Conservation (phyloP, 1,139 yeast species). For the Yamadazyma epiphylla region DNA sequence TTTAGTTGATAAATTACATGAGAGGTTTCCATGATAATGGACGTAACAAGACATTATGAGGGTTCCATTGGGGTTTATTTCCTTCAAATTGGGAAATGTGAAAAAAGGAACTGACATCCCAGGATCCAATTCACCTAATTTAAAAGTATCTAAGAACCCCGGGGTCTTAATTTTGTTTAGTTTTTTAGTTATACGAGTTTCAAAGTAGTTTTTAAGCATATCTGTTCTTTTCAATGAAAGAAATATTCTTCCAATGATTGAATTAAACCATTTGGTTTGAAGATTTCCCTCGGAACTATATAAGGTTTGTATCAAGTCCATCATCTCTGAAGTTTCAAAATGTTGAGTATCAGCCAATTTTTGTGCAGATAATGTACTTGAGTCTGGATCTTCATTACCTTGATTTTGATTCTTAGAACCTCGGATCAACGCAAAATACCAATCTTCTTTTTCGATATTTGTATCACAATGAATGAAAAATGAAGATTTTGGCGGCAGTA, state of each 20-base stretch:
- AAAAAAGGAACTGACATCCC: slow-evolving; percentile 81
- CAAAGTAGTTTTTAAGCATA: slow-evolving; percentile 53
- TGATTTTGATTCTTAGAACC: slow-evolving; percentile 53
- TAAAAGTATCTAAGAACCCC: slow-evolving; percentile 79
- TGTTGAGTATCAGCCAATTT: slow-evolving; percentile 70
- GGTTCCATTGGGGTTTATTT: slow-evolving; percentile 78
- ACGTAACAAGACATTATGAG: slow-evolving; percentile 60
- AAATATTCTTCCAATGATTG: slow-evolving; percentile 76
- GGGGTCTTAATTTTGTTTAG: slow-evolving; percentile 79
- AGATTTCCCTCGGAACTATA: slow-evolving; percentile 82
- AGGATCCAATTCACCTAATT: slow-evolving; percentile 65
- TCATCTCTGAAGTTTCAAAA: slow-evolving; percentile 66
- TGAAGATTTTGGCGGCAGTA: slow-evolving; percentile 49
- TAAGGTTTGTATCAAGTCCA: slow-evolving; percentile 67
- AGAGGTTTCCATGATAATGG: slow-evolving; percentile 67
- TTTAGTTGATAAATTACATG: slow-evolving; percentile 76
- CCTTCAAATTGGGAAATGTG: slow-evolving; percentile 66
- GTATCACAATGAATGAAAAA: slow-evolving; percentile 74
- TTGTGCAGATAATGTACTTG: slow-evolving; percentile 22
- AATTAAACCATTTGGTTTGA: slow-evolving; percentile 88
- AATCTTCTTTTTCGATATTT: slow-evolving; percentile 82
- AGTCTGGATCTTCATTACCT: too few species aligned
- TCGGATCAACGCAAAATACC: slow-evolving; percentile 81
- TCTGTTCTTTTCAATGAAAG: slow-evolving; percentile 72
- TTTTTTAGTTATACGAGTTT: slow-evolving; percentile 62